phyloP scores from a whole-genome alignment of 2,329 filamentous ascomycete species.

The Elsinoe ampelina region DNA sequence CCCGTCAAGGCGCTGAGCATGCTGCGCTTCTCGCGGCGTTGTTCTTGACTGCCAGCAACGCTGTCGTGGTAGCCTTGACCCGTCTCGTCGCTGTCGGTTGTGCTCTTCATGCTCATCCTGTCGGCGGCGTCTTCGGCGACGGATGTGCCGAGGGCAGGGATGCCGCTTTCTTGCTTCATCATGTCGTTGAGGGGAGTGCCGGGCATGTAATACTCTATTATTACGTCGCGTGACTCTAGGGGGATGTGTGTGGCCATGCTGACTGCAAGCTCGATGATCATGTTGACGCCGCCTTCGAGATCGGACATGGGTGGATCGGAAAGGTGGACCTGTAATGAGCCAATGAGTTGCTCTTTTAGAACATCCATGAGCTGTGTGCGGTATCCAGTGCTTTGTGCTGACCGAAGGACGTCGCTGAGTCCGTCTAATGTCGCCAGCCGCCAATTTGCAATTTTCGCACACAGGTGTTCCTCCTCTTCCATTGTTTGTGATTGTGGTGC shows the following conservation, averaged over 20 bases:
- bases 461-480: conserved; percentile 82
- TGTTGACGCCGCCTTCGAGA: conserved; percentile 77
- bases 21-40: conserved; percentile 24
- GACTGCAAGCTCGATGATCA: conserved; percentile 87
- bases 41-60: conserved; percentile 16
- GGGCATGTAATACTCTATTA: conserved; percentile 75
- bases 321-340: conserved; percentile 62
- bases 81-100: conserved; percentile 25
- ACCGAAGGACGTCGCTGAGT: conserved; percentile 60
- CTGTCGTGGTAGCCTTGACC: conserved; percentile 17
- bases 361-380: conserved; percentile 46
- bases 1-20: conserved; percentile 37
- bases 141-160: conserved; percentile 37
- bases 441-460: conserved; percentile 84
- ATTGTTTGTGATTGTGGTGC: conserved; percentile 64
- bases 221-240: conserved; percentile 82
- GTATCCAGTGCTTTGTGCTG: conserved; percentile 56
- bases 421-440: conserved; percentile 88
- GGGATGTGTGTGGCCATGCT: conserved; percentile 79
- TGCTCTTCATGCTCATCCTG: conserved; percentile 29
- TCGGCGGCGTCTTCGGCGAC: conserved; percentile 36
- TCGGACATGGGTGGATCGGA: conserved; percentile 68
- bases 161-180: conserved; percentile 71
- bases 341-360: conserved; percentile 61
- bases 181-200: conserved; percentile 60